These are phyloP conservation scores for Cystofilobasidium ferigula DNA, from an alignment of 768 basidiomycete genomes.

Conservation along the genomic window DNA sequence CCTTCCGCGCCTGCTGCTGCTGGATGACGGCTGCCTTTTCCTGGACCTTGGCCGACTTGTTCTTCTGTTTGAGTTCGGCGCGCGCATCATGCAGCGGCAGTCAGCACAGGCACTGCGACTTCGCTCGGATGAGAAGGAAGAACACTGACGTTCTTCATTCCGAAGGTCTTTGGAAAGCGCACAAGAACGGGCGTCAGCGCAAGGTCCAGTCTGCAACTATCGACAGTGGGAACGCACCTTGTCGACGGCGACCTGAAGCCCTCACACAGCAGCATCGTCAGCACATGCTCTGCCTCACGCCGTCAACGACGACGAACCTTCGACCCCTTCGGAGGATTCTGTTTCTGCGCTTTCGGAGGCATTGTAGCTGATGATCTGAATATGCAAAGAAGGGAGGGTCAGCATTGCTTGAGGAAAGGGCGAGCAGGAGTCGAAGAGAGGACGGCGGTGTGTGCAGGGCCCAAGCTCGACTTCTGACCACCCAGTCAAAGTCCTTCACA, in stretches of 20 bases:
- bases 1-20: constrained; percentile 46
- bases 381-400: no score
- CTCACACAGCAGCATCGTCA: not conserved
- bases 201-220: no score
- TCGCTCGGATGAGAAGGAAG: not conserved
- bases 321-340: not conserved
- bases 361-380: no score
- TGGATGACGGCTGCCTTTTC: constrained; percentile 69
- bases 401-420: no score
- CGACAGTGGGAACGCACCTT: not conserved
- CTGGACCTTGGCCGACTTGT: constrained; percentile 86
- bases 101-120: not conserved
- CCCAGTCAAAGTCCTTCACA: no score
- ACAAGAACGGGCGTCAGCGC: no score
- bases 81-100: no score
- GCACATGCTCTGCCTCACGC: no score
- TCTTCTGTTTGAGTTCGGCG: constrained; percentile 46
- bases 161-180: constrained; percentile 35
- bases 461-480: no score
- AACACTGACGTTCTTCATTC: constrained; percentile 39
- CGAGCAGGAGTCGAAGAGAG: no score
- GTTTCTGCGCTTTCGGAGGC: not conserved
- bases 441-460: no score
- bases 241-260: not conserved
- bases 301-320: not conserved